Percentiles rank a stretch among this genome's conserved stretches.
These are phyloP conservation scores for Zymoseptoria passerinii DNA, from an alignment of 2,329 filamentous ascomycete genomes.

Conservation along the genomic window DNA sequence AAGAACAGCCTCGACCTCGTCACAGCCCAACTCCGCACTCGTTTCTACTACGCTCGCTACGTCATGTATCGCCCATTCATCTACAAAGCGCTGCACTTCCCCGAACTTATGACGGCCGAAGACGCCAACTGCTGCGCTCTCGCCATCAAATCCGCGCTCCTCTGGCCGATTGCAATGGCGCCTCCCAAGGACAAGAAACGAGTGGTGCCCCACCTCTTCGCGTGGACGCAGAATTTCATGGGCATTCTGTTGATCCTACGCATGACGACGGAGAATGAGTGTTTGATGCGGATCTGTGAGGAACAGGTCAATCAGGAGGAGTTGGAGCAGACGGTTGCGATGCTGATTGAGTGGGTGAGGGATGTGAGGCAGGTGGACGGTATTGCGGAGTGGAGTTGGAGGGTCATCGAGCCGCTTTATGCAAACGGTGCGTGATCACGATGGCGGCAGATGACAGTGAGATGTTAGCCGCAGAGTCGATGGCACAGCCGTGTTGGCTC, in stretches of 20 bases:
- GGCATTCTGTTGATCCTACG: conserved; percentile 51
- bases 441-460: neutral
- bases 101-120: conserved; percentile 45
- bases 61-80: conserved; percentile 51
- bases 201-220: conserved; percentile 51
- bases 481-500: too few species aligned
- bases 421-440: neutral
- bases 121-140: conserved; percentile 49
- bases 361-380: conserved; percentile 49
- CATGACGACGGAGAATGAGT: conserved; percentile 45
- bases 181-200: conserved; percentile 51
- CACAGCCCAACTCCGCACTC: conserved; percentile 48
- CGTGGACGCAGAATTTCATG: conserved; percentile 56
- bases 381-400: conserved; percentile 51
- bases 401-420: conserved; percentile 41
- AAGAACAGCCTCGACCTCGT: conserved; percentile 49
- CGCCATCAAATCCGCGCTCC: conserved; percentile 49
- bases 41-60: conserved; percentile 52
- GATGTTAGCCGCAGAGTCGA: neutral
- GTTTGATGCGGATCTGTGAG: conserved; percentile 43
- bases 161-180: conserved; percentile 53
- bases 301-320: conserved; percentile 42
- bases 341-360: conserved; percentile 53
- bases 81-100: conserved; percentile 52
- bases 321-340: conserved; percentile 42